These are phyloP conservation scores for Lachnellula suecica DNA, from an alignment of 2,329 filamentous ascomycete genomes.

Conservation along the genomic window DNA sequence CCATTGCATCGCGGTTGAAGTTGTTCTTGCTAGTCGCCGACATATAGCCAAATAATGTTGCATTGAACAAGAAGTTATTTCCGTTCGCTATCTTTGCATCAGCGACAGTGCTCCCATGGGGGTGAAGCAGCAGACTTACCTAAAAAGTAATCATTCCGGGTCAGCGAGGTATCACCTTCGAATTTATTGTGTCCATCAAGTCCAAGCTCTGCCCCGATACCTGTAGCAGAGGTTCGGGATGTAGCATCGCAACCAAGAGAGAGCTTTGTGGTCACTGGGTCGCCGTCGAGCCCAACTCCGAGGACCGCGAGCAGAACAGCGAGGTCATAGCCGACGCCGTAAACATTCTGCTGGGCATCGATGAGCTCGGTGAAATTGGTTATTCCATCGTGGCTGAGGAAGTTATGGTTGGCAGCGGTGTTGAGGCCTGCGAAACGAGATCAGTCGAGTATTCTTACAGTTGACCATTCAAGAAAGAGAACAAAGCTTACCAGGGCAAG, in stretches of 20 bases:
- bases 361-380: slow-evolving; percentile 27
- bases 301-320: slow-evolving; percentile 21
- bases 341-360: slow-evolving; percentile 28
- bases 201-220: slow-evolving; percentile 23
- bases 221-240: slow-evolving; percentile 29
- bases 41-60: slow-evolving; percentile 33
- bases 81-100: no score
- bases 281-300: slow-evolving; percentile 23
- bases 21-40: slow-evolving; percentile 32
- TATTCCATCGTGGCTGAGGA: slow-evolving; percentile 39
- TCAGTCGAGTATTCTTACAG: no score
- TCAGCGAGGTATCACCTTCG: slow-evolving; percentile 23
- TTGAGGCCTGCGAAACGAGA: neutral
- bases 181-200: slow-evolving; percentile 27
- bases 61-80: slow-evolving; percentile 26
- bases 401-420: slow-evolving; percentile 40
- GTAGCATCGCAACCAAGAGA: slow-evolving; percentile 28
- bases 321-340: slow-evolving; percentile 24
- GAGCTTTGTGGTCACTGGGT: slow-evolving; percentile 23
- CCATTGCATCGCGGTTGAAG: slow-evolving; percentile 30
- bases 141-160: slow-evolving; percentile 27
- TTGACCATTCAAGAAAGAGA: slow-evolving; percentile 33
- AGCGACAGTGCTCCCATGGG: no score
- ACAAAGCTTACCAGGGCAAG: slow-evolving; percentile 42
- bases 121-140: no score